Evolutionary conservation across 306 rosid genomes (phyloP), one percentile per base, ranked within the genome.

Genomic region (Trichosanthes cucumerina): DNA sequence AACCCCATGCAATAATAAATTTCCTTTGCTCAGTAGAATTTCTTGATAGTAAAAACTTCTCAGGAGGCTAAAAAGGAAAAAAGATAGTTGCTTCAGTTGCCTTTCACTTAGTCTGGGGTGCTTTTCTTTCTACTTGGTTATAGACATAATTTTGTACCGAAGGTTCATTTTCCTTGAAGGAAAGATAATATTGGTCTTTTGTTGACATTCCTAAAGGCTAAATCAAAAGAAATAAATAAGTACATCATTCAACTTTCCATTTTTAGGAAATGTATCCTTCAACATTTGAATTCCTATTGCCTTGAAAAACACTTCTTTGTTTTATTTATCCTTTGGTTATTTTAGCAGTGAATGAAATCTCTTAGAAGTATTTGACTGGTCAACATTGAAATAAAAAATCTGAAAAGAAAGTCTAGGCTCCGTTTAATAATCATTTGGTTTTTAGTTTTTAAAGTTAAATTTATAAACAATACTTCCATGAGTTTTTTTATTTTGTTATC

Each of bases 1-100:
- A 47, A 39, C 4, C 76, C 81, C 52, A 80, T 53, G 73, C 69
- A 52, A 80, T 64, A 50, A 82, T 33, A 19, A 57, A 26, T 26
- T 41, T 77, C 78, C 44, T 57, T 34, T 24, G 63, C 65, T 77
- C 23, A 8, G 49, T 0, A 24, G 34, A 46, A 15, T 23, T 23
- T 49, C 21, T 59, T 58, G 50, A 58, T 14, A 57, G 16, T 62
- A 65, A 16, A 28, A 19, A 23, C 2, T 44, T 41, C 76, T 70
- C 11, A 44, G 47, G 33, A 39, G 75, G 54, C 38, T 43, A 71
- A 44, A 46, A 12, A 69, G 12, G 53, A 41, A 43, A 70, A 70
- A 10, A 71, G 39, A 46, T 13, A 2, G 76, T 46, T 71, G 56
- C 36, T 70, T 70, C 56, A 43, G 21, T 71, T 71, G 36, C 56